Evolutionary conservation across 257 asterid species (phyloP).

Genomic region (Solanum ossicruentum): DNA sequence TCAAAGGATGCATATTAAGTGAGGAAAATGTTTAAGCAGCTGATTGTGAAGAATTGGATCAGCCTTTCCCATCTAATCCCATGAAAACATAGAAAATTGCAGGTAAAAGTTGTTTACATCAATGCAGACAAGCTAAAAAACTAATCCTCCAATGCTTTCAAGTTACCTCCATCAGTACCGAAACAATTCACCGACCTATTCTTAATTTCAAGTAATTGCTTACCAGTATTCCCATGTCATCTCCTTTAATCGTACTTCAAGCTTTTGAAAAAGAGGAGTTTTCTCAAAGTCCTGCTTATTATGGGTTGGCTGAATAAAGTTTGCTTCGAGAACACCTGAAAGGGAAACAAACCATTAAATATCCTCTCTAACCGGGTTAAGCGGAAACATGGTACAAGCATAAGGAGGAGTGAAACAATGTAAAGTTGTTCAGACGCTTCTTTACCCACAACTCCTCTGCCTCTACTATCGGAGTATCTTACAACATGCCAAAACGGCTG

Average conservation of each 20-base stretch:
- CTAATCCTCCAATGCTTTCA: not conserved
- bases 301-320: slow-evolving; percentile 82
- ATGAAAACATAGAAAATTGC: not conserved
- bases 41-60: not conserved
- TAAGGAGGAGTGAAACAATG: not conserved
- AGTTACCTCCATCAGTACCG: not conserved
- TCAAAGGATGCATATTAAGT: slow-evolving; percentile 3
- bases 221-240: slow-evolving; percentile 93
- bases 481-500: slow-evolving; percentile 99
- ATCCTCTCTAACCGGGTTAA: not conserved
- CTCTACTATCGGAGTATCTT: slow-evolving; percentile 50
- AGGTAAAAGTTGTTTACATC: not conserved
- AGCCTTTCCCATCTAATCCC: not conserved
- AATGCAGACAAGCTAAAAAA: not conserved
- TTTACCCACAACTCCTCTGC: slow-evolving; percentile 97
- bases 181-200: not conserved
- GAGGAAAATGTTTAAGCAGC: not conserved
- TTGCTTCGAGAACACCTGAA: slow-evolving; percentile 86
- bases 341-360: not conserved
- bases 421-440: slow-evolving; percentile 13
- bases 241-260: slow-evolving; percentile 69
- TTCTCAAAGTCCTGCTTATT: slow-evolving; percentile 92
- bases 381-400: not conserved
- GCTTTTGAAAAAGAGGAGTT: slow-evolving; percentile 87
- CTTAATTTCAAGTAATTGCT: slow-evolving; percentile 3